Conservation (phyloP, 148 eudicot species). For the Spergularia marina region DNA sequence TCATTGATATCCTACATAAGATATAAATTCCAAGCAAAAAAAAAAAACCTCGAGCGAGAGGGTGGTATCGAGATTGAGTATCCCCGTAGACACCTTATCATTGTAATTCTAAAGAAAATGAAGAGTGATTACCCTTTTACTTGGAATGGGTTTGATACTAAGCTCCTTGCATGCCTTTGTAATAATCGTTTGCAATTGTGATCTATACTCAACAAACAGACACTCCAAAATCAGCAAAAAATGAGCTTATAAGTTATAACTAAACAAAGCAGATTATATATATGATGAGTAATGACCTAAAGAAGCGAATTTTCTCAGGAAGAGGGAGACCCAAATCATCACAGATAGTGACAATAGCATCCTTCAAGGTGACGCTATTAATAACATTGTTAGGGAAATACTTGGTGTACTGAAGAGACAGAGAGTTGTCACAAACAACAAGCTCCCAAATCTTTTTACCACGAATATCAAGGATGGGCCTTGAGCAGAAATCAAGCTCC, state of each 20-base stretch:
- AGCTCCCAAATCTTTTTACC: conserved; percentile 98
- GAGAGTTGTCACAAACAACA: conserved; percentile 71
- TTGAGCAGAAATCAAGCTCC: conserved; percentile 95
- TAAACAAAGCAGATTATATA: not conserved
- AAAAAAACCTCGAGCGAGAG: too few relatives aligned
- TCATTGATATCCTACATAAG: too few relatives aligned
- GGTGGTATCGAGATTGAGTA: too few relatives aligned
- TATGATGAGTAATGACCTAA: conserved; percentile 46
- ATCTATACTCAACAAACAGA: conserved; percentile 43
- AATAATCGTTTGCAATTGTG: conserved; percentile 96
- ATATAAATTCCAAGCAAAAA: too few relatives aligned
- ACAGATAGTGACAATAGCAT: conserved; percentile 59
- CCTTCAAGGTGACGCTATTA: conserved; percentile 80
- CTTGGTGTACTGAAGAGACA: conserved; percentile 85
- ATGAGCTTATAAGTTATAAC: not conserved
- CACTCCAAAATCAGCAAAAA: conserved; percentile 13
- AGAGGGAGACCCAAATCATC: conserved; percentile 83
- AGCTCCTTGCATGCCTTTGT: conserved; percentile 90
- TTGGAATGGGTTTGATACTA: conserved; percentile 74
- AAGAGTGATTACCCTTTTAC: conserved; percentile 62
- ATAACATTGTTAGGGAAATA: conserved; percentile 91
- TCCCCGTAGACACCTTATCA: not conserved
- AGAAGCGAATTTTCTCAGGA: conserved; percentile 75
- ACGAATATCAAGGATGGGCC: conserved; percentile 90
- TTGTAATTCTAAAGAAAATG: not conserved